Evolutionary conservation across 1,284 basidiomycete genomes (phyloP).

Genomic region (Puccinia novopanici): DNA sequence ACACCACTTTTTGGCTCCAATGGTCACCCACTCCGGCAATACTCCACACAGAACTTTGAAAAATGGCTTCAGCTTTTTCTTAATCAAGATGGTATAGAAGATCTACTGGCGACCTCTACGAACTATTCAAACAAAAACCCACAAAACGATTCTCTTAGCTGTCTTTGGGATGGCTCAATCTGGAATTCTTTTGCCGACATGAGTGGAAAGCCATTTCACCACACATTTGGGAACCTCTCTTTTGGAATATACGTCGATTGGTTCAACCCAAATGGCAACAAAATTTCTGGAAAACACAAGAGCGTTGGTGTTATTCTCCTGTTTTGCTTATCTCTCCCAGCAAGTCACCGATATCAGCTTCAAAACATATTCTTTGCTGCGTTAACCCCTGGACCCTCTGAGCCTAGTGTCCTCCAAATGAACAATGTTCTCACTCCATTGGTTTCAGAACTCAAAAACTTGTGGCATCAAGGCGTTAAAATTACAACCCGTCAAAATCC

Average conservation of each 20-base stretch:
- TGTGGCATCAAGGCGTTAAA: slow-evolving; percentile 15
- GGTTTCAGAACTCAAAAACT: slow-evolving; percentile 15
- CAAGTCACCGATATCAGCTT: slow-evolving; percentile 35
- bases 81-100: slow-evolving; percentile 14
- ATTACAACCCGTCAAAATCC: slow-evolving; percentile 4
- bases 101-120: slow-evolving; percentile 6
- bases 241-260: slow-evolving; percentile 44
- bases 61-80: slow-evolving; percentile 18
- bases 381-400: slow-evolving; percentile 38
- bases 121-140: slow-evolving; percentile 2
- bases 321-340: slow-evolving; percentile 37
- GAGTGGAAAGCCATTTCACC: slow-evolving; percentile 6
- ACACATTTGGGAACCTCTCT: slow-evolving; percentile 20
- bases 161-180: slow-evolving; percentile 30
- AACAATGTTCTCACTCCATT: slow-evolving; percentile 28
- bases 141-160: too few relatives aligned
- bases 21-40: slow-evolving; percentile 17
- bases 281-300: slow-evolving; percentile 35
- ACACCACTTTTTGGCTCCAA: neutral
- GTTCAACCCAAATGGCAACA: slow-evolving; percentile 43
- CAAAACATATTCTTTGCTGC: slow-evolving; percentile 42
- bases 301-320: slow-evolving; percentile 34
- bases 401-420: slow-evolving; percentile 40
- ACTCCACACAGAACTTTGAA: slow-evolving; percentile 34
- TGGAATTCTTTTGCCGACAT: slow-evolving; percentile 16